Evolutionary conservation across 1,284 basidiomycete species (phyloP).

Genomic region (Hymenochaete sp.): DNA sequence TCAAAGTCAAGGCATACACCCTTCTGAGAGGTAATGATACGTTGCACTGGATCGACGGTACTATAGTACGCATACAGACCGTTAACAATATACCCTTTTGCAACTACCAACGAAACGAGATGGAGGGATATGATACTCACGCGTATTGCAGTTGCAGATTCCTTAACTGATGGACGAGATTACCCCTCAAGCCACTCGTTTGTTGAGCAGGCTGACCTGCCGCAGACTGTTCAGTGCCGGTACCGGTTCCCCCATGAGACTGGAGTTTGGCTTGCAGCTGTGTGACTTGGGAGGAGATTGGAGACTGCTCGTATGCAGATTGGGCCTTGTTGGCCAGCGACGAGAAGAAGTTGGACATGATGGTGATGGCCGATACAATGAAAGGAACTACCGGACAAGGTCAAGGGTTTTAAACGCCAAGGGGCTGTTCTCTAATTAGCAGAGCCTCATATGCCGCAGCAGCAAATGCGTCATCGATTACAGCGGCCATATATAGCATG

Average conservation of each 20-base stretch:
- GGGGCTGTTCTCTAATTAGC: not conserved
- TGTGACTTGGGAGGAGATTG: conserved; percentile 45
- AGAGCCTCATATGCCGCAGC: conserved; percentile 2
- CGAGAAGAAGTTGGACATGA: conserved; percentile 38
- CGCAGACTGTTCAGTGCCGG: conserved; percentile 29
- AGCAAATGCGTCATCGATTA: not conserved
- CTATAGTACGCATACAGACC: conserved; percentile 26
- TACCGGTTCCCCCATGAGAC: conserved; percentile 5
- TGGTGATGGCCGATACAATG: too few relatives aligned
- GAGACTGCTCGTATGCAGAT: conserved; percentile 49
- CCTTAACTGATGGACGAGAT: conserved; percentile 61
- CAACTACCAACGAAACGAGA: not conserved
- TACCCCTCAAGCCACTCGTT: conserved; percentile 45
- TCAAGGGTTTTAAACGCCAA: not conserved
- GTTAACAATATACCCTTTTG: conserved; percentile 3
- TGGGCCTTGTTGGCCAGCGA: conserved; percentile 68
- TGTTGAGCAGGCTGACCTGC: conserved; percentile 34
- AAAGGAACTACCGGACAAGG: too few relatives aligned
- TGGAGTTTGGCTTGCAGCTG: conserved; percentile 25
- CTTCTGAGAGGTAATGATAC: conserved; percentile 68
- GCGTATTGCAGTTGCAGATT: conserved; percentile 65
- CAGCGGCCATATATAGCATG: not conserved
- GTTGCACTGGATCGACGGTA: conserved; percentile 53
- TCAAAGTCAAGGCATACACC: conserved; percentile 67
- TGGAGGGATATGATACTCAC: conserved; percentile 31